These are phyloP conservation scores for Plasmopara viticola DNA, from an alignment of 352 stramenopile genomes.

Conservation along the genomic window DNA sequence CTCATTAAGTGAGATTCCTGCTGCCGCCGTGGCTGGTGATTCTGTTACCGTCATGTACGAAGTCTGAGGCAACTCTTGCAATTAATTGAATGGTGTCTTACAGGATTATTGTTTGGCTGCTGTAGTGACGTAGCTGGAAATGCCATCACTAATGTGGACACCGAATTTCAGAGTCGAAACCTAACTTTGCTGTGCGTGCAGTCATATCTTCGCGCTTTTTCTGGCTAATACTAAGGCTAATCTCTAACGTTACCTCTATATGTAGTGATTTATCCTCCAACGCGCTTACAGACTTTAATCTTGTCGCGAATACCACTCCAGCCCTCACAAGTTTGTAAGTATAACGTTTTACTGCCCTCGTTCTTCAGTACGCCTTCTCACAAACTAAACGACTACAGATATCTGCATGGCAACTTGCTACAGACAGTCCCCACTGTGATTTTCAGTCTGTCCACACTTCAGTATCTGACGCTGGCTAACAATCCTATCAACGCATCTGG, in stretches of 20 bases:
- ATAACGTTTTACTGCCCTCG: not conserved
- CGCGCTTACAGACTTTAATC: conserved; percentile 28
- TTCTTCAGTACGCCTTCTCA: not conserved
- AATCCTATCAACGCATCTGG: conserved; percentile 55
- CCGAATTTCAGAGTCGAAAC: conserved; percentile 34
- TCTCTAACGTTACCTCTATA: not conserved
- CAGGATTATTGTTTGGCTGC: conserved; percentile 4
- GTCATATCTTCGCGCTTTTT: not conserved
- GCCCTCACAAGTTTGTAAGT: conserved; percentile 41
- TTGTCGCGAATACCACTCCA: conserved; percentile 35
- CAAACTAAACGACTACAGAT: conserved; percentile 13
- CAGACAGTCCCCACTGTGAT: conserved; percentile 36
- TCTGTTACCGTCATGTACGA: conserved; percentile 35
- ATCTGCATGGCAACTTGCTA: conserved; percentile 48
- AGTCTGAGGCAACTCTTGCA: not conserved
- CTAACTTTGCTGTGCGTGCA: conserved; percentile 47
- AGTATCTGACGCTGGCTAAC: conserved; percentile 32
- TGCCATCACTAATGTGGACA: conserved; percentile 26
- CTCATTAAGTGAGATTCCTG: conserved; percentile 53
- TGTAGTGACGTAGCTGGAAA: conserved; percentile 39
- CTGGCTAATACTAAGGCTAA: not conserved
- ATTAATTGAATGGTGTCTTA: conserved; percentile 1
- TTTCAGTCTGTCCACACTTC: conserved; percentile 50
- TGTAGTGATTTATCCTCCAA: conserved; percentile 44
- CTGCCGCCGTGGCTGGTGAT: conserved; percentile 38